Evolutionary conservation across 164 flowering plant genomes (phyloP), one percentile per base, ranked within the genome.

Genomic region (Nelumbo lutea): DNA sequence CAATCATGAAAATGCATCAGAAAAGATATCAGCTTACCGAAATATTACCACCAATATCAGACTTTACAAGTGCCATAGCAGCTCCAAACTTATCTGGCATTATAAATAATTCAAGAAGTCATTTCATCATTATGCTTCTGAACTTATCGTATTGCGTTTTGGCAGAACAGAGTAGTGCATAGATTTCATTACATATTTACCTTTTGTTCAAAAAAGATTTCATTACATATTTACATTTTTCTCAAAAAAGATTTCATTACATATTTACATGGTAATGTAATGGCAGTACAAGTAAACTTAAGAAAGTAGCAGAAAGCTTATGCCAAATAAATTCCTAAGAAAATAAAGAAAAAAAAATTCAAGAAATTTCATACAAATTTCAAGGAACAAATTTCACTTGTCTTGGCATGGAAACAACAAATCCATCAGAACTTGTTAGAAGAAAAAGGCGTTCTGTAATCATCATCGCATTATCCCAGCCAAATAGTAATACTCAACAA

Each of bases 41-140:
- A 42, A 95, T 89, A 73, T 95, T 95, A 38, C 96, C 96, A 66
- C 87, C 89, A 65, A 95, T 78, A 72, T 92, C 97, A 73, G 84
- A 69, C 81, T 95, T 95, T 57, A 92, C 97, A 38, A 95, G 82
- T 55, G 88, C 59, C 96, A 95, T 82, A 50, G 98, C 92, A 64
- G 96, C 81, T 66, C 98, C 98, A 79, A 92, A 89, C 73, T 90
- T 90, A 63, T 91, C 97, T 94, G 72, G 38, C 38, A 75, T 42
- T 2, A 66, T 63, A 59, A 59, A 68, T 8, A 46, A 58, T 50
- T 9, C 13, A 55, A 67, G 1, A 45, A 3, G 38, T 59, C 45
- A 47, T 39, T 27, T 61, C 9, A n/a, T 48, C 27, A 47, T n/a
- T 46, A 67, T 59, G 41, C 43, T 42, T 48, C 44, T 11, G 10